Conservation (phyloP, 768 basidiomycete genomes). For the Rhodotorula kratochvilovae region DNA sequence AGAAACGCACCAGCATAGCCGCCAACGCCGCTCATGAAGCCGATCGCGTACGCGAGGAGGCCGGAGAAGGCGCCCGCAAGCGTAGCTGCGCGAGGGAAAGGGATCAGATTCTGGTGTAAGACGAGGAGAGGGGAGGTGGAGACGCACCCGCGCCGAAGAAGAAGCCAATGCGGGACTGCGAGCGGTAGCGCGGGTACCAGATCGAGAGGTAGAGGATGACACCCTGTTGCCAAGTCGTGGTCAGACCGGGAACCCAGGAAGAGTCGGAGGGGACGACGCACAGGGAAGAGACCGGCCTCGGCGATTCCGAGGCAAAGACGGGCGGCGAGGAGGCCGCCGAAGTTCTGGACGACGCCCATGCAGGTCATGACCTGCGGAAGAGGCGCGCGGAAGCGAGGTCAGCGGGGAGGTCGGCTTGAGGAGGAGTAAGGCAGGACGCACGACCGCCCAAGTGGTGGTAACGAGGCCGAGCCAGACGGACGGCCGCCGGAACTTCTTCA, state of each 20-base stretch:
- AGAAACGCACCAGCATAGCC: slow-evolving; percentile 19
- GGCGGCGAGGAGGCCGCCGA: slow-evolving; percentile 36
- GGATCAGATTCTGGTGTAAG: no score
- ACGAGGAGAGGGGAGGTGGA: neutral
- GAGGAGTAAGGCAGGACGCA: neutral
- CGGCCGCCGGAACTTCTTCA: neutral
- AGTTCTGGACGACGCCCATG: slow-evolving; percentile 27
- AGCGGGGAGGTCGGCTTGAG: neutral
- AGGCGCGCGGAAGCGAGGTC: neutral
- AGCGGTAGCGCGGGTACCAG: slow-evolving; percentile 35
- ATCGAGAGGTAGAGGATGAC: slow-evolving; percentile 21
- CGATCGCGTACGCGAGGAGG: slow-evolving; percentile 41
- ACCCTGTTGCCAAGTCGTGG: neutral
- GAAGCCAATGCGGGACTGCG: slow-evolving; percentile 40
- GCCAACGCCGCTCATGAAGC: slow-evolving; percentile 37
- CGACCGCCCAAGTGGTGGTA: slow-evolving; percentile 31
- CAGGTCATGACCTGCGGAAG: neutral
- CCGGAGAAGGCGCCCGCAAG: slow-evolving; percentile 31
- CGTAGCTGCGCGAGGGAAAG: slow-evolving; percentile 14
- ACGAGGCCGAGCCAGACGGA: slow-evolving; percentile 32
- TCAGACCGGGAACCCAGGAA: no score
- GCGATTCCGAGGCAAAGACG: slow-evolving; percentile 36
- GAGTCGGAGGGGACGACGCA: no score
- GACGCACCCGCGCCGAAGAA: slow-evolving; percentile 36
- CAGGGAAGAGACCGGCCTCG: slow-evolving; percentile 13